These are phyloP conservation scores for Sarocladium oryzae DNA, from an alignment of 2,329 filamentous ascomycete genomes.

Conservation along the genomic window DNA sequence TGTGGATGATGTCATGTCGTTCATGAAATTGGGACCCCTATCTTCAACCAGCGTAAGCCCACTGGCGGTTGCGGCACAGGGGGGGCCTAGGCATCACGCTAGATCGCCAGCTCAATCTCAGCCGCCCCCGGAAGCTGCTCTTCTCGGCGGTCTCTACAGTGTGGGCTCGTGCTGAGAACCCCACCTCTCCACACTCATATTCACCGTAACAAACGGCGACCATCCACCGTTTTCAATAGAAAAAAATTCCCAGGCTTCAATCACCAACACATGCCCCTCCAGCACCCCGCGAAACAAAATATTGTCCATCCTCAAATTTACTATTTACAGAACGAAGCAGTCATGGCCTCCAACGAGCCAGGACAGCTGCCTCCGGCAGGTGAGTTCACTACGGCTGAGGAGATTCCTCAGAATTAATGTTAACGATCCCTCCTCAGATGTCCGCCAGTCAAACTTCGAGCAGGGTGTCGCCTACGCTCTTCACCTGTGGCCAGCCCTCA, in stretches of 20 bases:
- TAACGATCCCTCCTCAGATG: slow-evolving; percentile 30
- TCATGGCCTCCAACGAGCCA: slow-evolving; percentile 10
- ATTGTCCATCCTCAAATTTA: background rate
- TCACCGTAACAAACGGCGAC: background rate
- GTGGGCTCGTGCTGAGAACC: no score
- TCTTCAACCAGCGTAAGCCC: background rate
- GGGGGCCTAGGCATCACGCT: background rate
- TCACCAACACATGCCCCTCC: slow-evolving; percentile 11
- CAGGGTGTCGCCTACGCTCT: slow-evolving; percentile 79
- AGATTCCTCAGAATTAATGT: background rate
- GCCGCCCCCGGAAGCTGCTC: background rate
- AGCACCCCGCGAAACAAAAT: slow-evolving; percentile 12
- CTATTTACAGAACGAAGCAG: slow-evolving; percentile 2
- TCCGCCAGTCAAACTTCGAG: slow-evolving; percentile 65
- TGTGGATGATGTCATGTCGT: slow-evolving; percentile 14
- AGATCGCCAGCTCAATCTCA: background rate
- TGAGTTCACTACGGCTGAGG: slow-evolving; percentile 4
- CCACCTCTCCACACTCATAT: no score
- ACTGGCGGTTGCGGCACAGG: slow-evolving; percentile 1
- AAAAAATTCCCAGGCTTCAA: slow-evolving; percentile 9
- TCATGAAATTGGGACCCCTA: background rate
- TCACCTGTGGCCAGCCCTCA: slow-evolving; percentile 82
- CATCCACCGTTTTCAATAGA: background rate
- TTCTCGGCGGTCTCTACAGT: background rate
- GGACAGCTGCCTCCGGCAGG: slow-evolving; percentile 14